A percentile compares a stretch with the other conserved stretches of the same genome.
Evolutionary conservation across 2,329 filamentous ascomycete genomes (phyloP).

Genomic region (Aspergillus tubingensis): DNA sequence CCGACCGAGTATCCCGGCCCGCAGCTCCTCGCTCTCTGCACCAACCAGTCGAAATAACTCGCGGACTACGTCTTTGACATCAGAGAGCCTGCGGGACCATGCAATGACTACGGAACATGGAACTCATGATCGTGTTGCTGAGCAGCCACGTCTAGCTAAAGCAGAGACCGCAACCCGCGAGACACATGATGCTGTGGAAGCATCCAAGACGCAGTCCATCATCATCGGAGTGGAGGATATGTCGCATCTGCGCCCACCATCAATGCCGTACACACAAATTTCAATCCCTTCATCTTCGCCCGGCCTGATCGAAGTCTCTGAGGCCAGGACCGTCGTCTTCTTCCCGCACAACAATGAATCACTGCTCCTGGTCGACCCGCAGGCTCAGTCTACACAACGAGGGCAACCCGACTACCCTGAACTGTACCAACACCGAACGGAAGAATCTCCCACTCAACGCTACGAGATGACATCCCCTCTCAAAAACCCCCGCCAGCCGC

Average conservation of each 20-base stretch:
- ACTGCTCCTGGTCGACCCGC: conserved; percentile 63
- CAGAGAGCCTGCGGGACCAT: conserved; percentile 42
- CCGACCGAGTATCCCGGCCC: conserved; percentile 40
- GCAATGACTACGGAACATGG: conserved; percentile 32
- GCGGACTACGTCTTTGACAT: conserved; percentile 48
- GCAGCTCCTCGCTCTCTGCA: conserved; percentile 50
- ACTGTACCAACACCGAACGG: conserved; percentile 28
- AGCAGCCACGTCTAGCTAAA: conserved; percentile 22
- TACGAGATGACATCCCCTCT: conserved; percentile 57
- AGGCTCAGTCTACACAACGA: conserved; percentile 32
- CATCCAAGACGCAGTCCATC: conserved; percentile 39
- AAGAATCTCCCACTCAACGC: conserved; percentile 22
- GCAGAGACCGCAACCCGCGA: conserved; percentile 25
- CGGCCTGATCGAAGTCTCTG: conserved; percentile 58
- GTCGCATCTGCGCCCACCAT: conserved; percentile 49
- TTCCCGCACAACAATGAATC: conserved; percentile 66
- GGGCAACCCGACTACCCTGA: conserved; percentile 23
- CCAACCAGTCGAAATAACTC: conserved; percentile 49
- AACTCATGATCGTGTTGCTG: conserved; percentile 21
- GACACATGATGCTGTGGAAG: conserved; percentile 26
- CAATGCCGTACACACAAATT: conserved; percentile 50
- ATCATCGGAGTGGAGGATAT: conserved; percentile 41
- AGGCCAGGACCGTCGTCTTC: conserved; percentile 62
- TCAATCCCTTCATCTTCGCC: conserved; percentile 53
- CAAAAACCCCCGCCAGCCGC: conserved; percentile 59